Base-by-base conservation (phyloP, 177 flowering plant genomes). In the Telopea speciosissima region DNA sequence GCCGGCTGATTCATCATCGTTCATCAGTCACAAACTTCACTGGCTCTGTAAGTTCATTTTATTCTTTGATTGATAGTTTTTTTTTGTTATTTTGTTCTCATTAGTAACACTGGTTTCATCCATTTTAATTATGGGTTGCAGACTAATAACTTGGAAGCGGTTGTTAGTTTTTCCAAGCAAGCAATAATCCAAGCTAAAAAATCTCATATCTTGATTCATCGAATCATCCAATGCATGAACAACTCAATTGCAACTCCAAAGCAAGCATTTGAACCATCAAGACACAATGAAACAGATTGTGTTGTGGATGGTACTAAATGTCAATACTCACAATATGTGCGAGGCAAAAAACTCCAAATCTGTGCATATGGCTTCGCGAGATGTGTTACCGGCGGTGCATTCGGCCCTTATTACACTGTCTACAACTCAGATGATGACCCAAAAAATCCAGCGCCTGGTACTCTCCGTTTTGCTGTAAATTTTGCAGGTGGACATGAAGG, bases 381-480 rank as follows among this genome's bases (percentile, higher is more conserved):
- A 0, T 68, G 74, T 22, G 72, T 74, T n/a, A 74, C 76, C 3
- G 76, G 76, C 24, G 76, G 76, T 56, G 74, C 74, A 31, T 3
- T 14, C 31, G 78, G 74, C 12, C 26, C 66, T 52, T 71, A 74
- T 42, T 78, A 74, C 21, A 28, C 64, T 3, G 77, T 79, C 17
- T 70, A 68, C 10, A 62, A 68, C 23, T 54, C 74, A 0, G 70
- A 76, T 24, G 81, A 70, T 19, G 40, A 79, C 10, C 63, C 69
- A 7, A 61, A 54, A 22, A 63, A 75, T n/a, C 79, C 81, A 9
- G 61, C 60, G 1, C 68, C 73, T 0, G 81, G 81, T 19, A 70
- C 79, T 31, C 79, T 79, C 33, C 79, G 77, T 5, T 62, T 69
- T 17, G 81, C 73, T 2, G 68, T 76, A 12, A 59, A 76, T 11